Conservation (phyloP, 1,284 basidiomycete species). For the Cystobasidium slooffiae region DNA sequence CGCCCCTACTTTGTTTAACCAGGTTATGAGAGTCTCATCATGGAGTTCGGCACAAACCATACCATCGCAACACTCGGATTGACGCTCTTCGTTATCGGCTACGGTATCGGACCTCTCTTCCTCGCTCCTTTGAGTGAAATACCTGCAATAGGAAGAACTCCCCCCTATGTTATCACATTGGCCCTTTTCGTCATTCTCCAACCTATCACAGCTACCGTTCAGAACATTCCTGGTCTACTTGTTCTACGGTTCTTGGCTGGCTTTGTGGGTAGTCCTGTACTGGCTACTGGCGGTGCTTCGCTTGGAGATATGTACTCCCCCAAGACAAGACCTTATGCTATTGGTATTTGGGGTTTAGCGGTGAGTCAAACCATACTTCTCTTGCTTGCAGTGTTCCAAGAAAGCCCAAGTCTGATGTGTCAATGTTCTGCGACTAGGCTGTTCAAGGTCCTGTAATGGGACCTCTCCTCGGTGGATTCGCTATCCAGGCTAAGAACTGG, state of each 20-base stretch:
- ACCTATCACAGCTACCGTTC: slow-evolving; percentile 55
- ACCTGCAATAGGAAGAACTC: slow-evolving; percentile 48
- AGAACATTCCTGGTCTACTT: slow-evolving; percentile 55
- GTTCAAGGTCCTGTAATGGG: slow-evolving; percentile 51
- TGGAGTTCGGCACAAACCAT: slow-evolving; percentile 37
- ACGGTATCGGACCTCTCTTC: slow-evolving; percentile 39
- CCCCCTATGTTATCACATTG: slow-evolving; percentile 56
- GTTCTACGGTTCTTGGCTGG: slow-evolving; percentile 58
- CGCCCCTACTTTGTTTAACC: too few species aligned
- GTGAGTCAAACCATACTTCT: too few species aligned
- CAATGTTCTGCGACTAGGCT: too few species aligned
- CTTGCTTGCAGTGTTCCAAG: too few species aligned
- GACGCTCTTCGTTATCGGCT: slow-evolving; percentile 46
- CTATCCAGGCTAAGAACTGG: slow-evolving; percentile 43
- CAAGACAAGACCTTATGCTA: slow-evolving; percentile 43
- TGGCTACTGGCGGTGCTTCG: slow-evolving; percentile 54
- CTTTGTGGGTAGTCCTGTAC: slow-evolving; percentile 56
- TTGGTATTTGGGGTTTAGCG: slow-evolving; percentile 45
- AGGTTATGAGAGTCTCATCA: slow-evolving; percentile 35
- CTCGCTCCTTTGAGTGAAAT: slow-evolving; percentile 45
- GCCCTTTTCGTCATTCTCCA: slow-evolving; percentile 56
- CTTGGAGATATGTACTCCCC: slow-evolving; percentile 44
- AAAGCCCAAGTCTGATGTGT: too few species aligned
- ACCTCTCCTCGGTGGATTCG: slow-evolving; percentile 41
- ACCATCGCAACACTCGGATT: slow-evolving; percentile 45